Percentiles rank a stretch among this genome's conserved stretches.
These are phyloP conservation scores for Xylaria sp. DNA, from an alignment of 2,329 filamentous ascomycete species.

Conservation along the genomic window DNA sequence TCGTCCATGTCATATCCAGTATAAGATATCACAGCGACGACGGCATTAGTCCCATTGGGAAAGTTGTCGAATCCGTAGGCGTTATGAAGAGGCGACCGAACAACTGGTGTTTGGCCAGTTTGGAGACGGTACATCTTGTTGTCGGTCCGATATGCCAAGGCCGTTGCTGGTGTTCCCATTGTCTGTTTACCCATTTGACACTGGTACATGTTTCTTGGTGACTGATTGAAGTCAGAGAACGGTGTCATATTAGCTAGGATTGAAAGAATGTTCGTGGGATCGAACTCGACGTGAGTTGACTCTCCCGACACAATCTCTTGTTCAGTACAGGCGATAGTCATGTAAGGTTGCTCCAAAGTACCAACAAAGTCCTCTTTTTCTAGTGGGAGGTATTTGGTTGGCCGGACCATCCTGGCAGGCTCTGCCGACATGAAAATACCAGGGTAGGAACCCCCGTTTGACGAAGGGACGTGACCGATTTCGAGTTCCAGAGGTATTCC, in stretches of 20 bases:
- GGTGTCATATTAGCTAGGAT: conserved; percentile 99
- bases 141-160: conserved; percentile 87
- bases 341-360: conserved; percentile 95
- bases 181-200: conserved; percentile 99
- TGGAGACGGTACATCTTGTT: conserved; percentile 97
- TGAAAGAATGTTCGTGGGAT: conserved; percentile 95
- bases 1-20: conserved; percentile 99
- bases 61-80: conserved; percentile 98
- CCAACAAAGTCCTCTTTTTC: conserved; percentile 90
- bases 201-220: conserved; percentile 98
- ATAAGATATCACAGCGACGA: conserved; percentile 98
- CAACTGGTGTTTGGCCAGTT: conserved; percentile 94
- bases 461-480: conserved; percentile 89
- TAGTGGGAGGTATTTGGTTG: conserved; percentile 90
- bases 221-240: conserved; percentile 99
- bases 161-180: conserved; percentile 94
- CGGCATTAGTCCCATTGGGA: conserved; percentile 93
- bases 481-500: conserved; percentile 85
- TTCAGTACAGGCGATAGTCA: conserved; percentile 95
- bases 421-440: conserved; percentile 94
- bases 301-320: conserved; percentile 87
- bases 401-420: conserved; percentile 86
- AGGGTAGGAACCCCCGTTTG: conserved; percentile 92
- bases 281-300: conserved; percentile 92
- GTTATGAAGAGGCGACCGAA: conserved; percentile 91